Percentiles rank a stretch among this genome's conserved stretches.
phyloP scores from a whole-genome alignment of 495 filamentous ascomycete genomes.

The Daldinia vernicosa region DNA sequence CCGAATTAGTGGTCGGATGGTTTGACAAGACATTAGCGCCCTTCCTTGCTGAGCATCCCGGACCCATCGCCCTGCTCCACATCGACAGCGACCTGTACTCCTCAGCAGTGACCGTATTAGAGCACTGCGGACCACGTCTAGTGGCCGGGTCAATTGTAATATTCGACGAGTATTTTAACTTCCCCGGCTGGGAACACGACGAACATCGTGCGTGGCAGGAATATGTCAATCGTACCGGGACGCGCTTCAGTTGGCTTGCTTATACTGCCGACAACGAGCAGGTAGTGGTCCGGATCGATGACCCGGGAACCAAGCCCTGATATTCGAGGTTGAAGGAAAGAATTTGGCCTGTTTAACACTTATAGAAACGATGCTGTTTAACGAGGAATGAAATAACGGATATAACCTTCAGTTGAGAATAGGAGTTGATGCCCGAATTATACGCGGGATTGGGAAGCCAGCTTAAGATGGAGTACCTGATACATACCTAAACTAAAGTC shows the following conservation, averaged over 20 bases:
- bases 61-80: background rate
- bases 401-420: background rate
- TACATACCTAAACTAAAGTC: too few species aligned
- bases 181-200: background rate
- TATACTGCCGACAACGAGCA: slow-evolving; percentile 2
- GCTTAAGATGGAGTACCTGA: too few species aligned
- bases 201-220: slow-evolving; percentile 8
- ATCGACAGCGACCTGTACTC: slow-evolving; percentile 4
- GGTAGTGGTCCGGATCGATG: slow-evolving; percentile 1
- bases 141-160: slow-evolving; percentile 3
- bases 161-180: slow-evolving; percentile 9
- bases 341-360: too few species aligned
- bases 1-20: background rate
- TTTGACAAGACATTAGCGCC: background rate
- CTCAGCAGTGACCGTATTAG: slow-evolving; percentile 1
- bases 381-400: background rate
- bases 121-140: slow-evolving; percentile 4
- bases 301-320: background rate
- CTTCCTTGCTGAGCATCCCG: slow-evolving; percentile 2
- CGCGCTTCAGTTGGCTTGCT: slow-evolving; percentile 1
- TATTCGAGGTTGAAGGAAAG: background rate
- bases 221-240: background rate
- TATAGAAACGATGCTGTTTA: background rate
- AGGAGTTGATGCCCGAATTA: background rate
- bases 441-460: background rate